Evolutionary conservation across 148 eudicot species (phyloP).

Genomic region (Vaccinium macrocarpon): DNA sequence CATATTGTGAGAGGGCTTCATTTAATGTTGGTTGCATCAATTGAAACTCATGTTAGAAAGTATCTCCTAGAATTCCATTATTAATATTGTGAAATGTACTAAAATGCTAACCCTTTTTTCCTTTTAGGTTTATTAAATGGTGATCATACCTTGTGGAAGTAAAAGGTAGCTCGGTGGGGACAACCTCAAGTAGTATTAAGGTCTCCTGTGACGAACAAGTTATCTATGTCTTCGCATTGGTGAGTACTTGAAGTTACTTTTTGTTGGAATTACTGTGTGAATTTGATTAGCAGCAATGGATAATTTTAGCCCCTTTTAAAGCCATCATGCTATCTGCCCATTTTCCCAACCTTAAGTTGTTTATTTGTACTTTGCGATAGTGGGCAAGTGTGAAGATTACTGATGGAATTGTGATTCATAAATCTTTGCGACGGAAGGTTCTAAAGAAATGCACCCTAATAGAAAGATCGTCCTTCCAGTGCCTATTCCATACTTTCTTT

Average conservation of each 20-base stretch:
- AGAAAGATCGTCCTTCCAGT: neutral
- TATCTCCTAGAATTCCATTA: neutral
- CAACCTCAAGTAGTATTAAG: conserved; percentile 45
- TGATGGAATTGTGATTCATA: neutral
- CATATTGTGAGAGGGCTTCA: too few relatives aligned
- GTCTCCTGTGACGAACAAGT: conserved; percentile 36
- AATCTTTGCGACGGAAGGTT: neutral
- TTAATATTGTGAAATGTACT: neutral
- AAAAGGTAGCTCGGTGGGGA: conserved; percentile 77
- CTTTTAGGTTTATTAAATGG: conserved; percentile 41
- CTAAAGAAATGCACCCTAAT: neutral
- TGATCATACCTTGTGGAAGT: conserved; percentile 73
- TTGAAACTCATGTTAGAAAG: neutral
- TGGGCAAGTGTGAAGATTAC: neutral
- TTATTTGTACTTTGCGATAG: neutral
- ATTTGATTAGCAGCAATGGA: neutral
- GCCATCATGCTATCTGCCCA: neutral
- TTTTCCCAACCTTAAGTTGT: neutral
- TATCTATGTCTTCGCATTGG: conserved; percentile 37
- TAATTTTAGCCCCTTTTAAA: neutral
- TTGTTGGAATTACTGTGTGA: neutral
- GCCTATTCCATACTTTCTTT: neutral
- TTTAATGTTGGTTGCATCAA: too few relatives aligned
- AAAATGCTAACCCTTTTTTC: neutral
- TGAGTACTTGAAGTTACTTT: conserved; percentile 22